A percentile compares a stretch with the other conserved stretches of the same genome.
Conservation (phyloP, 352 stramenopile species). For the Globisporangium alternatum region DNA sequence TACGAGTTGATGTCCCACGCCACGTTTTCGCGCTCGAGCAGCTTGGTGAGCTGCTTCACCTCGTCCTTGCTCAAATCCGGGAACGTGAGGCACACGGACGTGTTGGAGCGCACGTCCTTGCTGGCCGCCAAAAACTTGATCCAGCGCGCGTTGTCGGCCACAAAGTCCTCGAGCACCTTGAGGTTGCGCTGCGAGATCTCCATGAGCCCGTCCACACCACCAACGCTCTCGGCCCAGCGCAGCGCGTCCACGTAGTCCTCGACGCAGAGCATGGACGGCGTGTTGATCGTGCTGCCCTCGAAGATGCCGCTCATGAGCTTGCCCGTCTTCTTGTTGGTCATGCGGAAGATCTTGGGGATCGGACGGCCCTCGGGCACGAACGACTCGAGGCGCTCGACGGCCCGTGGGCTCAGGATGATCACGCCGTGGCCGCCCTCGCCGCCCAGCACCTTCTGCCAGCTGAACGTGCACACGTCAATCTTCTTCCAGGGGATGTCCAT, state of each 20-base stretch:
- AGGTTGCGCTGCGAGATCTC: constrained; percentile 94
- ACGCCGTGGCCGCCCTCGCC: constrained; percentile 98
- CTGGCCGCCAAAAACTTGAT: constrained; percentile 97
- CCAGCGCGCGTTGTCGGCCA: constrained; percentile 93
- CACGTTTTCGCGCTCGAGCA: constrained; percentile 96
- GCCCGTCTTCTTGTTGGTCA: constrained; percentile 96
- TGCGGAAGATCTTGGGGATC: constrained; percentile 99
- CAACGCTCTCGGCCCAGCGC: constrained; percentile 94
- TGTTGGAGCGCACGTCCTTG: constrained; percentile 93
- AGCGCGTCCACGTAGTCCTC: constrained; percentile 99
- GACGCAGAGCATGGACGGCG: constrained; percentile 98
- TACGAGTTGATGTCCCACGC: constrained; percentile 98
- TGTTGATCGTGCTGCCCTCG: constrained; percentile 99
- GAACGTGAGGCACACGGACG: constrained; percentile 96
- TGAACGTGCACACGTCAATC: constrained; percentile 99
- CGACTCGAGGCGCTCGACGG: constrained; percentile 95
- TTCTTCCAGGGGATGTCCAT: constrained; percentile 99
- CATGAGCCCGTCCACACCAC: constrained; percentile 93
- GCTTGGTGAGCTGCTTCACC: constrained; percentile 95
- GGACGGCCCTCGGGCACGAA: constrained; percentile 89
- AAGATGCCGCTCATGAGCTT: constrained; percentile 95
- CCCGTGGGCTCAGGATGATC: constrained; percentile 95
- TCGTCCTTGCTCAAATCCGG: constrained; percentile 89
- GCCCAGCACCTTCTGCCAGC: constrained; percentile 99
- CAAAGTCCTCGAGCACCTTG: constrained; percentile 95